phyloP scores from a whole-genome alignment of 495 filamentous ascomycete species.

The Hypoxylon trugodes region DNA sequence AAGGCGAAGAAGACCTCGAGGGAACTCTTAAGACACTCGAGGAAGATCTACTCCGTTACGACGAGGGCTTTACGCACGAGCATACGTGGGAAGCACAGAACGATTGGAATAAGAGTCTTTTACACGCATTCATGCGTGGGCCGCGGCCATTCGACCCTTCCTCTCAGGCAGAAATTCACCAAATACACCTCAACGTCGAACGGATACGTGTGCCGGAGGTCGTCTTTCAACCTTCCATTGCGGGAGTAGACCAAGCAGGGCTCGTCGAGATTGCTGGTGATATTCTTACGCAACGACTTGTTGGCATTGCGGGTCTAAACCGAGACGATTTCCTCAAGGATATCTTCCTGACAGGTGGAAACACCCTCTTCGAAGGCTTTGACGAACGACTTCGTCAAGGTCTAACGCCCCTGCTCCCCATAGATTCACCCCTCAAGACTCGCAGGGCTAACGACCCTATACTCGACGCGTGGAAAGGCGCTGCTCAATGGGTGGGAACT shows the following conservation, averaged over 20 bases:
- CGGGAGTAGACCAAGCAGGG: slow-evolving; percentile 93
- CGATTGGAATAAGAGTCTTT: slow-evolving; percentile 90
- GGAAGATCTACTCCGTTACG: slow-evolving; percentile 82
- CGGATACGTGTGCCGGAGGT: slow-evolving; percentile 96
- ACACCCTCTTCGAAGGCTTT: slow-evolving; percentile 84
- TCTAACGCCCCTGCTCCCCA: slow-evolving; percentile 73
- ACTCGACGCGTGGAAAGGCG: slow-evolving; percentile 91
- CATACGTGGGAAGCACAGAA: slow-evolving; percentile 89
- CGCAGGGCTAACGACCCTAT: slow-evolving; percentile 76
- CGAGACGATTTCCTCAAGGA: slow-evolving; percentile 76
- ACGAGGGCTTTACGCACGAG: slow-evolving; percentile 87
- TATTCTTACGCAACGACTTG: slow-evolving; percentile 81
- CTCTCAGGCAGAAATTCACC: slow-evolving; percentile 80
- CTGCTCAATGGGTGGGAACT: slow-evolving; percentile 76
- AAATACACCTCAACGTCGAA: slow-evolving; percentile 95
- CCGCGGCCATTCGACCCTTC: slow-evolving; percentile 85
- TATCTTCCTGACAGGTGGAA: slow-evolving; percentile 94
- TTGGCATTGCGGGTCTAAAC: slow-evolving; percentile 58
- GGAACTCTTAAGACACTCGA: slow-evolving; percentile 77
- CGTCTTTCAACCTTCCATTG: slow-evolving; percentile 90
- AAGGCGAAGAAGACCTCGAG: slow-evolving; percentile 89
- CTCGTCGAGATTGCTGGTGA: slow-evolving; percentile 88
- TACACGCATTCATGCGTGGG: slow-evolving; percentile 89
- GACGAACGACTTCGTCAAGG: slow-evolving; percentile 82
- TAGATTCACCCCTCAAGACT: slow-evolving; percentile 69